phyloP scores from a whole-genome alignment of 2,329 filamentous ascomycete genomes.

The Cryphonectria carpinicola region DNA sequence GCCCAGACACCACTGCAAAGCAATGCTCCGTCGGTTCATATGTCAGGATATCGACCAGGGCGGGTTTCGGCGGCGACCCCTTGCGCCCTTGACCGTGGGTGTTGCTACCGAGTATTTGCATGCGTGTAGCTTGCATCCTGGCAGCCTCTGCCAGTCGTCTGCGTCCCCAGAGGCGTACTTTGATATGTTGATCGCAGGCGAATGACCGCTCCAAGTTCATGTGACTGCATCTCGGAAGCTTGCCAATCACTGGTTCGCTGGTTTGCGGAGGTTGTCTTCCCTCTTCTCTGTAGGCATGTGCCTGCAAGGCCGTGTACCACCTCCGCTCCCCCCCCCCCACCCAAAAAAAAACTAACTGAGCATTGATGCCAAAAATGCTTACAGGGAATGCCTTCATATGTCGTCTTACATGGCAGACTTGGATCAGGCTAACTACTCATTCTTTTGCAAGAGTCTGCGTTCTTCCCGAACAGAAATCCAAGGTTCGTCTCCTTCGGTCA shows the following conservation, averaged over 20 bases:
- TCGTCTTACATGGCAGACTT: too few species aligned
- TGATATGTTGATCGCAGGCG: not conserved
- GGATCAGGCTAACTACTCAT: too few species aligned
- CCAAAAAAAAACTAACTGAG: too few species aligned
- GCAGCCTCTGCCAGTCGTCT: not conserved
- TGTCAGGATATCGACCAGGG: not conserved
- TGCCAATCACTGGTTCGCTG: too few species aligned
- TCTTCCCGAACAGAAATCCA: too few species aligned
- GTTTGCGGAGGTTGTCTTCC: not conserved
- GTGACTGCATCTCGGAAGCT: too few species aligned
- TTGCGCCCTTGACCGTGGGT: not conserved
- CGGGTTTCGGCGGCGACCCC: not conserved
- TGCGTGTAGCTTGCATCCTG: not conserved
- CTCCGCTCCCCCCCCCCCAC: not conserved
- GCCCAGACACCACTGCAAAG: not conserved
- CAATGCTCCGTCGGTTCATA: not conserved
- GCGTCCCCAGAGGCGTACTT: not conserved
- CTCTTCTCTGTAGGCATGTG: not conserved
- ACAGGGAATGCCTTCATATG: not conserved
- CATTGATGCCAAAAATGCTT: not conserved
- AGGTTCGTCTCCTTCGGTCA: too few species aligned
- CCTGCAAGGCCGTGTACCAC: not conserved
- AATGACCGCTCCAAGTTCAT: not conserved
- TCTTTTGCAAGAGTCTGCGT: too few species aligned
- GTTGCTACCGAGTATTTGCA: not conserved